A percentile compares a stretch with the other conserved stretches of the same genome.
These are phyloP conservation scores for Exophiala aquamarina DNA, from an alignment of 2,329 filamentous ascomycete genomes.

Conservation along the genomic window DNA sequence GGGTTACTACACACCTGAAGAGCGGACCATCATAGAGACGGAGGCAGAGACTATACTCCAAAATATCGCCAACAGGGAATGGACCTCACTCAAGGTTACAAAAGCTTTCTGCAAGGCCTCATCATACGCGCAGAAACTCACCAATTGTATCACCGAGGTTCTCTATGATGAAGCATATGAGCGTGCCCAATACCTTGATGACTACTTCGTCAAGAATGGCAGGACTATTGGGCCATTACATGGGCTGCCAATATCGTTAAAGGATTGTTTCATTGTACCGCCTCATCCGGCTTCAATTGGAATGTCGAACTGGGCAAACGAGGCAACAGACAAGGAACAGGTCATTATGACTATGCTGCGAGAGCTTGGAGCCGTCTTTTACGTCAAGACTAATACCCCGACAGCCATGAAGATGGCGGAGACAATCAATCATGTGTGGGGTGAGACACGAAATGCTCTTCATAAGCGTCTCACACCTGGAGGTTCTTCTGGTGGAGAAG, in stretches of 20 bases:
- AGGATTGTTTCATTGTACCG: conserved; percentile 37
- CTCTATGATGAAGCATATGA: conserved; percentile 55
- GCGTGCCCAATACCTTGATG: conserved; percentile 53
- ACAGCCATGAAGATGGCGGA: conserved; percentile 48
- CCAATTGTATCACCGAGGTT: conserved; percentile 60
- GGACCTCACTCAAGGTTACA: conserved; percentile 53
- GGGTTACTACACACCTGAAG: conserved; percentile 57
- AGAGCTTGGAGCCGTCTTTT: conserved; percentile 49
- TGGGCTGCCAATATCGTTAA: conserved; percentile 60
- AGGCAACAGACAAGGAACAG: conserved; percentile 30
- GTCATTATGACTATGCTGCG: conserved; percentile 39
- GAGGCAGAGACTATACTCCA: conserved; percentile 35
- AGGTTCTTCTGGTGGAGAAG: conserved; percentile 39
- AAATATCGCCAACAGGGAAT: conserved; percentile 39
- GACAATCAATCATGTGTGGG: conserved; percentile 44
- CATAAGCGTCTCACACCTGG: conserved; percentile 36
- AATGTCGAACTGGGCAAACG: conserved; percentile 38
- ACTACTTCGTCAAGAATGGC: conserved; percentile 46
- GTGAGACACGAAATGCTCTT: conserved; percentile 40
- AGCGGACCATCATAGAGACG: conserved; percentile 51
- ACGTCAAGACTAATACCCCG: conserved; percentile 55
- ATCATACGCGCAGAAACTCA: conserved; percentile 38
- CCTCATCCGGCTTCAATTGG: conserved; percentile 36
- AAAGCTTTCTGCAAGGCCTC: conserved; percentile 56
- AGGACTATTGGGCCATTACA: conserved; percentile 63